These are phyloP conservation scores for Elsinoe necatrix DNA, from an alignment of 2,329 filamentous ascomycete species.

Conservation along the genomic window DNA sequence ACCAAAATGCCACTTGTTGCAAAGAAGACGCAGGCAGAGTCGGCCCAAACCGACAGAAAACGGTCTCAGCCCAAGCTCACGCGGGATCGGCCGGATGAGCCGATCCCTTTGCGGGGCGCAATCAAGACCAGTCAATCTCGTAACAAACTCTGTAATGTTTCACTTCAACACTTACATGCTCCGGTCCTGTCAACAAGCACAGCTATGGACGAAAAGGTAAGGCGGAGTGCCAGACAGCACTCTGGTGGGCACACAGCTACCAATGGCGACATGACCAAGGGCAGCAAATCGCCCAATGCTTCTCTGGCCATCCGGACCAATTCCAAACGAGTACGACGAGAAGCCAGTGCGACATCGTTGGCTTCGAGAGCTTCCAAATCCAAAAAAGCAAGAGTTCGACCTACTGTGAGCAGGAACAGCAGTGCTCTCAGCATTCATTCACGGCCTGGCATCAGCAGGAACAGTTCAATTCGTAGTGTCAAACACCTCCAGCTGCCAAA, in stretches of 20 bases:
- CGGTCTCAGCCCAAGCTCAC: not conserved
- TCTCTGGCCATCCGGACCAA: constrained; percentile 11
- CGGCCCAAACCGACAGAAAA: constrained; percentile 1
- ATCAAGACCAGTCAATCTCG: not conserved
- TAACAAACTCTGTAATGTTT: constrained; percentile 13
- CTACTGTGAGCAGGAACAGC: constrained; percentile 11
- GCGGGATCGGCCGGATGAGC: constrained; percentile 1
- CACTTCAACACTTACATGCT: not conserved
- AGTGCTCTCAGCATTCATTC: constrained; percentile 10
- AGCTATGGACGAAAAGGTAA: constrained; percentile 10
- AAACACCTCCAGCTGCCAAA: constrained; percentile 2
- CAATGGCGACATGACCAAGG: not conserved
- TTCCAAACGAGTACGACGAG: constrained; percentile 8
- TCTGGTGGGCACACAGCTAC: constrained; percentile 4
- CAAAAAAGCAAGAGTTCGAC: constrained; percentile 9
- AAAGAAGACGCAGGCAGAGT: not conserved
- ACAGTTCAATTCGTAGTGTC: constrained; percentile 8
- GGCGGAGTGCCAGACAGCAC: constrained; percentile 11
- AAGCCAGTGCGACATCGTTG: constrained; percentile 8
- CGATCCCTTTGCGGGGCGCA: constrained; percentile 8
- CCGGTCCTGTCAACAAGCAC: not conserved
- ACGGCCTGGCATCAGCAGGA: constrained; percentile 8
- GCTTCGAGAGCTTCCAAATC: constrained; percentile 12
- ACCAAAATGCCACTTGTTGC: not conserved
- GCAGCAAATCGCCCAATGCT: constrained; percentile 1